Conservation (phyloP, 2,329 filamentous ascomycete species). For the Colletotrichum tofieldiae region DNA sequence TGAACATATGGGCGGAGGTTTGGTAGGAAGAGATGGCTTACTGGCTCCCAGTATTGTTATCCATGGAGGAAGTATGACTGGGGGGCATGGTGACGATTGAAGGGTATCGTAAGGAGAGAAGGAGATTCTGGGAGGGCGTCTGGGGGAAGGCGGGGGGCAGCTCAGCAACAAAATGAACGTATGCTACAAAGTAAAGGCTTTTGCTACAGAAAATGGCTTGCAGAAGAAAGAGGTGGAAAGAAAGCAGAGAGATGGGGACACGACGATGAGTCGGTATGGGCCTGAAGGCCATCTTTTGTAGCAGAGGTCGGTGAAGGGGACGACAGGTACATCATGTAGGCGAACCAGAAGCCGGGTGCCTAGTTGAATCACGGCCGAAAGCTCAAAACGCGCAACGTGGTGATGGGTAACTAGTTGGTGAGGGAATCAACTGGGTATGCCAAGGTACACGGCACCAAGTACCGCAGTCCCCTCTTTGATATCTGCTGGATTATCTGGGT, state of each 20-base stretch:
- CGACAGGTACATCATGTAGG: not conserved
- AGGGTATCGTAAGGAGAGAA: not conserved
- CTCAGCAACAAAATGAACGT: not conserved
- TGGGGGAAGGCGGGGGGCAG: no score
- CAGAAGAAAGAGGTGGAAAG: not conserved
- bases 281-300: not conserved
- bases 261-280: not conserved
- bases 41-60: constrained; percentile 8
- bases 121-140: no score
- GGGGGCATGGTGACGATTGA: not conserved
- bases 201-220: no score
- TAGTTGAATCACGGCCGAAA: not conserved
- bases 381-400: no score
- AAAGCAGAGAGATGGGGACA: not conserved
- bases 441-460: not conserved
- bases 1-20: no score
- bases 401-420: not conserved
- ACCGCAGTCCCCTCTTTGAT: not conserved
- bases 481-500: no score
- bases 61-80: constrained; percentile 1
- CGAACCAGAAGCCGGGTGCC: constrained; percentile 7
- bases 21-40: not conserved
- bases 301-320: not conserved
- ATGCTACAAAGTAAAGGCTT: not conserved
- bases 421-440: not conserved